Conservation (phyloP, 805 yeast genomes). For the Soucietia sequanensis region DNA sequence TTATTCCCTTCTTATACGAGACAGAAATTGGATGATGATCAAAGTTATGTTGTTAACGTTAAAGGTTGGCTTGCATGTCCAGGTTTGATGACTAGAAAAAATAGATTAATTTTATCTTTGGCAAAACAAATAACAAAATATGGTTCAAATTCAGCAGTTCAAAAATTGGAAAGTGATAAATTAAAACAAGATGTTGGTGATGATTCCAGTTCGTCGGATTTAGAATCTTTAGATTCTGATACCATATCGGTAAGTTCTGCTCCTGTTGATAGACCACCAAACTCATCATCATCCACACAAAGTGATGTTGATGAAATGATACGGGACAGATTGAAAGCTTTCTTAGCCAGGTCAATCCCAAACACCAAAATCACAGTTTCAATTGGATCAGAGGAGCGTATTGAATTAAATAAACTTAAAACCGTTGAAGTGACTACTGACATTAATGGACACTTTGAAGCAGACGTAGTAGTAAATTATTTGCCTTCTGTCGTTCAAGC, state of each 20-base stretch:
- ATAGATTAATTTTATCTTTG: slow-evolving; percentile 62
- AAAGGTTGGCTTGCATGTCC: slow-evolving; percentile 74
- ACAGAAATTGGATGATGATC: slow-evolving; percentile 11
- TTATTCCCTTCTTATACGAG: slow-evolving; percentile 43
- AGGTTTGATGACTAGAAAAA: slow-evolving; percentile 69
- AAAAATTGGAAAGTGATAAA: slow-evolving; percentile 24
- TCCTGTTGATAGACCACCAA: slow-evolving; percentile 1
- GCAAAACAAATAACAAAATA: slow-evolving; percentile 64
- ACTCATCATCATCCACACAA: slow-evolving; percentile 3
- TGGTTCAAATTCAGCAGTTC: slow-evolving; percentile 22
- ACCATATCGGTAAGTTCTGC: slow-evolving; percentile 4
- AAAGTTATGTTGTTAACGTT: slow-evolving; percentile 49
- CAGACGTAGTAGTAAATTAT: slow-evolving; percentile 53
- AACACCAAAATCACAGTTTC: slow-evolving; percentile 52
- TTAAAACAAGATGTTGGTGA: slow-evolving; percentile 23
- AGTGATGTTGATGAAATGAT: slow-evolving; percentile 45
- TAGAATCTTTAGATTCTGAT: slow-evolving; percentile 2
- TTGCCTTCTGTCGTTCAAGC: slow-evolving; percentile 61
- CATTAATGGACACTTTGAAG: slow-evolving; percentile 62
- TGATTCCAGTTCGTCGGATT: slow-evolving; percentile 18
- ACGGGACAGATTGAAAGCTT: slow-evolving; percentile 64
- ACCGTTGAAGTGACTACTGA: slow-evolving; percentile 50
- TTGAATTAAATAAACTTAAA: slow-evolving; percentile 22
- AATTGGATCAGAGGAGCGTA: slow-evolving; percentile 49
- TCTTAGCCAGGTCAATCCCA: slow-evolving; percentile 67